Base-by-base conservation (phyloP, 2,329 filamentous ascomycete genomes). In the Trichoderma sp. region DNA sequence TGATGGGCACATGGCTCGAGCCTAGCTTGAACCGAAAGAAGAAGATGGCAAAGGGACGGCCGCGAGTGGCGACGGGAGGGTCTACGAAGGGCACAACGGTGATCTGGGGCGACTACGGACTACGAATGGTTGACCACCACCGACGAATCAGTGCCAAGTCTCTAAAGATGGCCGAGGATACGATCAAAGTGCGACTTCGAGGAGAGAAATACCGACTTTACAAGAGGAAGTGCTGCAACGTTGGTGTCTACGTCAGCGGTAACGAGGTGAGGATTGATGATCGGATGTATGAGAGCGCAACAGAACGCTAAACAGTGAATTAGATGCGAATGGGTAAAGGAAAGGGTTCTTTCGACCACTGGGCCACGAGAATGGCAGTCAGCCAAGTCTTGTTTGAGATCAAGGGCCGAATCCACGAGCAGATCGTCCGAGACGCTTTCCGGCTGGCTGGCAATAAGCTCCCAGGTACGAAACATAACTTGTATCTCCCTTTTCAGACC, bases 281-380 rank as follows among this genome's bases (percentile, higher is more conserved):
- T 19, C 9, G n/a, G 27, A n/a, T 27, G 32, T 29, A 29, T n/a
- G 6, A 27, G 12, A 27, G 13, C 35, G 17, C 17, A 42, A 27
- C 56, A 52, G 5, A 27, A 45, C 34, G 35, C 45, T 57, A 57
- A 57, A 60, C 15, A 7, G 9, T 12, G 4, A 64, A 56, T 7
- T 71, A 90, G 88, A 91, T 93, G 79, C 91, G 95, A 87, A 99
- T 99, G 96, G 95, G 95, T 79, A 99, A 98, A 82, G 95, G 95
- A 81, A 99, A 99, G 79, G 95, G 95, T 73, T 92, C 90, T 70
- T 98, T 99, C 77, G 95, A 99, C 78, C 92, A 97, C 77, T 99
- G 95, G 95, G 93, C 94, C 5, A 88, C 91, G 25, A 89, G 94
- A 79, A 89, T 98, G 72, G 89, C 93, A 9, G 92, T 98, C 61